Evolutionary conservation across 345 rosid genomes (phyloP), one percentile per base, ranked within the genome.

Genomic region (Aquilaria yunnanensis): DNA sequence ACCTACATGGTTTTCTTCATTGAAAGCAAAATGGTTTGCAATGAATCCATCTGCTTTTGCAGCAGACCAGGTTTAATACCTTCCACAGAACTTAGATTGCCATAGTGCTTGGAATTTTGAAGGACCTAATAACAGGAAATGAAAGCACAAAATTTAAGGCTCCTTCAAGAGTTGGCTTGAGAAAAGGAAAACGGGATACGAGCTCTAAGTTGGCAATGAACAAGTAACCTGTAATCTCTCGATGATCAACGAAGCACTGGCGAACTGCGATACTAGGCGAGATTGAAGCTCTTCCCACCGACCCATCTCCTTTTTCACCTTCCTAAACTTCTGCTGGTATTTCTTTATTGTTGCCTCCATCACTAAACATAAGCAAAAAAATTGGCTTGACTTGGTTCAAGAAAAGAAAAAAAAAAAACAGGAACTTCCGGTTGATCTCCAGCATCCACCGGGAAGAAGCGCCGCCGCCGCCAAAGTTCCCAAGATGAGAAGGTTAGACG

Each of bases 301-400:
- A 4, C 70, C 75, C 86, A 88, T 79, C 66, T 80, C 85, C 31
- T 85, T 90, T 67, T 75, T 78, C 5, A 72, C 85, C 66, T 70
- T 87, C 68, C 72, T 79, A 55, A 83, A 75, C 65, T 72, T 83
- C 70, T 86, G 90, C 67, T 84, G 96, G 62, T 84, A 87, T 67
- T 90, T 88, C 76, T 65, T 84, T 51, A 87, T 76, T 2, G 81
- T 51, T 51, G 72, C 78, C 73, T 90, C 98, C 97, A 93, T 88
- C 62, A 57, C 14, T 30, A 7, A 45, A 31, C 59, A 37, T 37
- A 37, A 8, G 43, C 5, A 16, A 16, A 16, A 16, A 16, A 8
- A 34, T 34, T 16, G 41, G 41, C 41, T 34, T 6, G 41, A 34
- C 41, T 34, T 34, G 41, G 41, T 16, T 16, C 23, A n/a, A n/a